Evolutionary conservation across 2,329 filamentous ascomycete species (phyloP), one percentile per base, ranked within the genome.

Genomic region (Alternaria tenuissima): DNA sequence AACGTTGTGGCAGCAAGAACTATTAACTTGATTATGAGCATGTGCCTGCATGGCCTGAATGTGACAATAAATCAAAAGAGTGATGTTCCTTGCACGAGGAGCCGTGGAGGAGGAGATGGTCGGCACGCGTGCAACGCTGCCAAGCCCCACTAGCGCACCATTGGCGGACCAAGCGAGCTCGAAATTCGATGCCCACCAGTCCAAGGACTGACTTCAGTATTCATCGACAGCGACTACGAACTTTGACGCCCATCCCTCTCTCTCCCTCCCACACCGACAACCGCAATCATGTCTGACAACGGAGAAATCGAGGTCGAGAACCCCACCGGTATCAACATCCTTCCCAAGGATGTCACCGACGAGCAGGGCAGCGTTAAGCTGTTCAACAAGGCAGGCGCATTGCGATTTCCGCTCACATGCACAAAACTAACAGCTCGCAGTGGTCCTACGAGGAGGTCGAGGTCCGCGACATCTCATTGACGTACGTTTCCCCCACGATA

Each of bases 371-470:
- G 87, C 85, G 88, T 95, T 83, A 96, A 96, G 91, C 89, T 97
- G 78, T 96, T 97, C 89, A 96, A 95, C 90, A 96, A 96, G 70
- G 70, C 66, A 70, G 52, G 70, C 59, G 52, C 44, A 60, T 51
- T 30, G 36, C 62, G 53, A 60, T 58, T 20, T 48, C 46, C 30
- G 32, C 49, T 34, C 55, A 52, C 30, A 6, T 52, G 59, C 55
- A 55, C 24, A 12, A 30, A 52, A 36, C 64, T 72, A 63, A 72
- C 64, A 61, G 4, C 44, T 47, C 32, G 59, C 64, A 72, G 86
- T 97, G 94, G 89, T 90, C 85, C 85, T 99, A 98, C 86, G 95
- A 95, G 83, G 92, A 98, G 90, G 94, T 99, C 81, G 95, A 99
- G 89, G 95, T 99, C 85, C 91, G 94, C 84, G 95, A 99, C 83